Percentiles rank a stretch among this genome's conserved stretches.
phyloP scores from a whole-genome alignment of 106 monocot species.

The Platanthera guangdongensis region DNA sequence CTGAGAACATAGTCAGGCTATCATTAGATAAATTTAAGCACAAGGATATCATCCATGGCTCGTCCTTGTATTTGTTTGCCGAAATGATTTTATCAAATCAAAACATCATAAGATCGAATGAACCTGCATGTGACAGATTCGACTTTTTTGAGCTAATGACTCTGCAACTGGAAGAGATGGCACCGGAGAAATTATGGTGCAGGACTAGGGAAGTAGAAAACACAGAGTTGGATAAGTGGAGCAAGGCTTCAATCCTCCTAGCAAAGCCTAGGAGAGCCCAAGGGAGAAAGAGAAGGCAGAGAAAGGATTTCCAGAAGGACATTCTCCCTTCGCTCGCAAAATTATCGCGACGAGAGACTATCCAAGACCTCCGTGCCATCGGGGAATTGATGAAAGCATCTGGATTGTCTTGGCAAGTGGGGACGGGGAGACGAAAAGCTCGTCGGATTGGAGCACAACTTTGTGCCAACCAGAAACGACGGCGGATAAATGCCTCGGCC shows the following conservation, averaged over 20 bases:
- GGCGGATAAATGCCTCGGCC: not conserved
- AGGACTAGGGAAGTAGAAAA: constrained; percentile 3
- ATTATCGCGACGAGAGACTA: constrained; percentile 59
- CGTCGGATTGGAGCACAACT: not conserved
- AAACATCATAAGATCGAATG: not conserved
- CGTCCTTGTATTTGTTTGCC: constrained; percentile 44
- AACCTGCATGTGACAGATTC: constrained; percentile 19
- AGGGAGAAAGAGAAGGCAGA: constrained; percentile 50
- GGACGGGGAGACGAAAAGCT: constrained; percentile 19
- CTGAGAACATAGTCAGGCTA: constrained; percentile 39
- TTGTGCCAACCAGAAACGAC: constrained; percentile 5
- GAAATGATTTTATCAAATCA: constrained; percentile 27
- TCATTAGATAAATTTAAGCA: constrained; percentile 13
- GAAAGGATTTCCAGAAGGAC: constrained; percentile 67
- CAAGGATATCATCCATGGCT: not conserved
- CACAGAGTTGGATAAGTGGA: constrained; percentile 2
- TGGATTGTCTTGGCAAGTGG: constrained; percentile 23
- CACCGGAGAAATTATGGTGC: constrained; percentile 30
- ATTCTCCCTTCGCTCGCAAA: constrained; percentile 62
- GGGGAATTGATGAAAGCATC: constrained; percentile 38
- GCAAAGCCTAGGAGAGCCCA: constrained; percentile 31
- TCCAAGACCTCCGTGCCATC: constrained; percentile 54
- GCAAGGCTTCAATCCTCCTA: constrained; percentile 27
- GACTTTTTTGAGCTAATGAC: constrained; percentile 69
- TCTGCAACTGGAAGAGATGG: constrained; percentile 48